These are phyloP conservation scores for Diutina scorzettiae DNA, from an alignment of 1,139 yeast species.

Conservation along the genomic window DNA sequence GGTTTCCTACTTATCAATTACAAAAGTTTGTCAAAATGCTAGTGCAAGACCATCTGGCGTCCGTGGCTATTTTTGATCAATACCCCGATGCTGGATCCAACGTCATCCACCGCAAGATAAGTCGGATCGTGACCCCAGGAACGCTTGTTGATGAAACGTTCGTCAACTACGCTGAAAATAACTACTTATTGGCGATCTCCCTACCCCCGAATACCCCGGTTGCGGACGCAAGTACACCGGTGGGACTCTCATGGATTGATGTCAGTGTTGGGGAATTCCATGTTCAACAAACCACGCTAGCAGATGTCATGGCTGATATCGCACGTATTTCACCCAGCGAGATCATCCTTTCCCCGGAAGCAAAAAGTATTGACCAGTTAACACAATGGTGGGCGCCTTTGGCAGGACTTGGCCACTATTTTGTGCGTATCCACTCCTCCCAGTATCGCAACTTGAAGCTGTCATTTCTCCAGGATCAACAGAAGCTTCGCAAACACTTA, in stretches of 20 bases:
- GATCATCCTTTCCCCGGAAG: conserved; percentile 26
- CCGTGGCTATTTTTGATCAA: conserved; percentile 79
- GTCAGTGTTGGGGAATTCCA: conserved; percentile 71
- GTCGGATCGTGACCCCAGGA: conserved; percentile 85
- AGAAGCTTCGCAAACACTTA: conserved; percentile 43
- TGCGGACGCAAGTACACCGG: conserved; percentile 33
- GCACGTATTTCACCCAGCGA: conserved; percentile 62
- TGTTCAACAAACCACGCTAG: conserved; percentile 48
- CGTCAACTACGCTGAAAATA: conserved; percentile 58
- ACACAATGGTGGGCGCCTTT: conserved; percentile 11
- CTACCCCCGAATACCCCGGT: conserved; percentile 28
- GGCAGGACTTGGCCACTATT: conserved; percentile 49
- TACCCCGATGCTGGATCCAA: conserved; percentile 17
- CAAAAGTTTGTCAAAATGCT: conserved; percentile 63
- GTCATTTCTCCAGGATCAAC: conserved; percentile 32
- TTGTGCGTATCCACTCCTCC: conserved; percentile 40
- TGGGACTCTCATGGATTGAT: conserved; percentile 87
- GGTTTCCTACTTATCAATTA: conserved; percentile 68
- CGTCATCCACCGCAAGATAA: conserved; percentile 47
- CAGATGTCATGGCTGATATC: conserved; percentile 45
- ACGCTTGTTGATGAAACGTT: conserved; percentile 83
- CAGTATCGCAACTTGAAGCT: conserved; percentile 21
- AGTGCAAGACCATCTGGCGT: conserved; percentile 55
- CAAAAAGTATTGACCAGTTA: background rate
- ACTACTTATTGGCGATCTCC: conserved; percentile 55